Evolutionary conservation across 257 asterid species (phyloP), one percentile per base, ranked within the genome.

Genomic region (Scutellaria minor): DNA sequence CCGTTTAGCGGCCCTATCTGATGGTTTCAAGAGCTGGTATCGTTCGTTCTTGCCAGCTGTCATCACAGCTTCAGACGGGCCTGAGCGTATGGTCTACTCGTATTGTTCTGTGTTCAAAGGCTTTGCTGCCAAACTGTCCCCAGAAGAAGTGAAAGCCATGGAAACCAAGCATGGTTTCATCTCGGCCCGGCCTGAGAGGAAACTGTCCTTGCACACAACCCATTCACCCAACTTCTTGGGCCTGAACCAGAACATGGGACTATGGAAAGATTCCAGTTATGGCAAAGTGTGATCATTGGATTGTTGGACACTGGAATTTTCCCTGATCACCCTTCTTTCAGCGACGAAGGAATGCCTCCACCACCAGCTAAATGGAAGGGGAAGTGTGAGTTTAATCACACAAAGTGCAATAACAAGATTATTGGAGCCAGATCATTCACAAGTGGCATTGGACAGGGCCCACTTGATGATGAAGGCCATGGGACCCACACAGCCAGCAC

Each of bases 401-500:
- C 79, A 0, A 45, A 66, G 0, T 84, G 89, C 51, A 86, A 84
- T 40, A 82, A 82, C 48, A 86, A 76, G 50, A 12, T 84, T 45
- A 84, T 81, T 10, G 84, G 88, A 5, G 88, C 83, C 0, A 79
- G 84, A 56, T 39, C 12, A 62, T 84, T 82, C 53, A 6, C 27
- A 24, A 2, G 2, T 24, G 2, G 4, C 0, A 4, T 9, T 0
- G 66, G 45, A 18, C 11, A n/a, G 11, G 50, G 74, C 11, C 84
- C 83, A 1, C n/a, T 71, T 1, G 82, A 83, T 10, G 62, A 27
- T 0, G 44, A 27, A 10, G 84, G 85, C 7, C 88, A 83, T 15
- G 91, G 89, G 2, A 80, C 86, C 6, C 88, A 84, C 76, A 84
- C 89, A 0, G 79, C 92, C 0, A 71, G 92, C 75, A 86, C 83